Evolutionary conservation across 257 asterid genomes (phyloP).

Genomic region (Oldenlandia corymbosa): DNA sequence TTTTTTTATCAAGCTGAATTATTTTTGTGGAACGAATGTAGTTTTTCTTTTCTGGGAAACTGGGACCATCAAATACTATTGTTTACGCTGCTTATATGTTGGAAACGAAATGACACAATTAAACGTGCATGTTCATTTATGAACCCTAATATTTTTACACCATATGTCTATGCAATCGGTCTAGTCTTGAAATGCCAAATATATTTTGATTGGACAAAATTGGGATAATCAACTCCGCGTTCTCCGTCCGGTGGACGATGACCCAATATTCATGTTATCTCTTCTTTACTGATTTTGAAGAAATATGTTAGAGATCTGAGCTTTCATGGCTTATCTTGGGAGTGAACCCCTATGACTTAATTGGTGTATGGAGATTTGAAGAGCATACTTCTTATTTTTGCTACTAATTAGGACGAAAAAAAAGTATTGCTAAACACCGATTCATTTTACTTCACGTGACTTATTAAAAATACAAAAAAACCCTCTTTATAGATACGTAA

Average conservation of each 20-base stretch:
- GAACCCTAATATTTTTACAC: slow-evolving; percentile 11
- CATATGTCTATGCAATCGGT: slow-evolving; percentile 23
- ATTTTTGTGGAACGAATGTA: too few relatives aligned
- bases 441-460: too few relatives aligned
- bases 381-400: neutral
- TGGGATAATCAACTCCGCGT: slow-evolving; percentile 31
- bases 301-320: slow-evolving; percentile 16
- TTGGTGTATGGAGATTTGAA: neutral
- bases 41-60: too few relatives aligned
- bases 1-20: too few relatives aligned
- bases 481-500: too few relatives aligned
- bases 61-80: too few relatives aligned
- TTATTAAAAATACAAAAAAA: too few relatives aligned
- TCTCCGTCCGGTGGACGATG: slow-evolving; percentile 16
- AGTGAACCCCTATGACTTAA: slow-evolving; percentile 9
- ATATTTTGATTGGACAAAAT: slow-evolving; percentile 17
- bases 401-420: too few relatives aligned
- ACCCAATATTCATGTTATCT: slow-evolving; percentile 20
- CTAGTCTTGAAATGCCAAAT: slow-evolving; percentile 22
- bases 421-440: too few relatives aligned
- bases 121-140: slow-evolving; percentile 13
- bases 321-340: slow-evolving; percentile 7
- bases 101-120: neutral
- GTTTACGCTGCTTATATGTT: too few relatives aligned
- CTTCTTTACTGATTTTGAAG: neutral